These are phyloP conservation scores for Circinella umbellata DNA, from an alignment of 371 early-diverging fungal species.

Conservation along the genomic window DNA sequence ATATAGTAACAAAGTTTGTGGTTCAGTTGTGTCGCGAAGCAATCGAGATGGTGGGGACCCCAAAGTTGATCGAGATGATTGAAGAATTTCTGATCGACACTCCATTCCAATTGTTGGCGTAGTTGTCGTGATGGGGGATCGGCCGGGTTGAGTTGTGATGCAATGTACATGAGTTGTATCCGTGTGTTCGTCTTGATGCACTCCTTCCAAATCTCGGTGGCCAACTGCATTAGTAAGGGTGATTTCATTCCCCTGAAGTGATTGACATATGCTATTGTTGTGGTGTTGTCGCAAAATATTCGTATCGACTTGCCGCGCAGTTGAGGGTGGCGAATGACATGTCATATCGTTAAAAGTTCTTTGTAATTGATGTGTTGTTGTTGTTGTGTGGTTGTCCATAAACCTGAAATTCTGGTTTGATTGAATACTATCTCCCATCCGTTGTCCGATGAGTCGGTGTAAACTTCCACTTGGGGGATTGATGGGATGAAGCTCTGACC, in stretches of 20 bases:
- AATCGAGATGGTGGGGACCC: slow-evolving; percentile 35
- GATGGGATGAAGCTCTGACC: slow-evolving; percentile 27
- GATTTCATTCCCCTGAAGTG: slow-evolving; percentile 5
- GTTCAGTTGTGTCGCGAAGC: slow-evolving; percentile 19
- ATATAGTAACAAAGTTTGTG: slow-evolving; percentile 6
- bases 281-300: slow-evolving; percentile 11
- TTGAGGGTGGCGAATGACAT: slow-evolving; percentile 13
- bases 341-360: slow-evolving; percentile 18
- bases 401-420: slow-evolving; percentile 7
- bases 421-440: slow-evolving; percentile 31
- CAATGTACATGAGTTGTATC: slow-evolving; percentile 28
- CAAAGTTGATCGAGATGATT: slow-evolving; percentile 20
- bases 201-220: slow-evolving; percentile 1
- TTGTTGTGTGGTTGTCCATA: slow-evolving; percentile 20
- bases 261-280: slow-evolving; percentile 9
- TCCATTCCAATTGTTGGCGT: slow-evolving; percentile 33
- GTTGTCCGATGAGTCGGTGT: slow-evolving; percentile 31
- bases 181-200: slow-evolving; percentile 4
- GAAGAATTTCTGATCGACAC: slow-evolving; percentile 18
- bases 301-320: slow-evolving; percentile 10
- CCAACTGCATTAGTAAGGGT: neutral
- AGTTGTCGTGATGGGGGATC: slow-evolving; percentile 26
- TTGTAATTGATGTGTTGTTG: slow-evolving; percentile 11
- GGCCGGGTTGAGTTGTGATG: slow-evolving; percentile 37
- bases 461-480: slow-evolving; percentile 19